Evolutionary conservation across 768 basidiomycete species (phyloP), one percentile per base, ranked within the genome.

Genomic region (Multifurca ochricompacta): DNA sequence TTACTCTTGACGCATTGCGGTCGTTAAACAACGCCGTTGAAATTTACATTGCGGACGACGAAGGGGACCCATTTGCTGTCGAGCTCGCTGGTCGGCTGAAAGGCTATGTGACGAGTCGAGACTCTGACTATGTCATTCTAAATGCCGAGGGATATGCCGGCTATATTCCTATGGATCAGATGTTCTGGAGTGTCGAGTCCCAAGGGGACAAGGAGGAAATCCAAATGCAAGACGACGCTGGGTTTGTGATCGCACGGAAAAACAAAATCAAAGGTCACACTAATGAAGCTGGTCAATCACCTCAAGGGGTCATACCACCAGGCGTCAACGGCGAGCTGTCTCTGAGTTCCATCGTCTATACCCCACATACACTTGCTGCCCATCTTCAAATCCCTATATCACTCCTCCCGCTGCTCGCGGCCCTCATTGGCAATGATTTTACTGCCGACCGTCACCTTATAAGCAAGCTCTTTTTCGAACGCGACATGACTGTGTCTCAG

Each of bases 51-150:
- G 87, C 88, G 6, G 87, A 91, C 60, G 83, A 83, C 67, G 89
- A 91, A 66, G 87, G 80, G 9, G 89, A 91, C 66, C 85, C 87
- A 3, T 89, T 80, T 61, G 82, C 85, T n/a, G 88, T 91, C 6
- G 88, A 88, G 61, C 74, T 92, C 7, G 90, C 90, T 9, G 88
- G 81, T 13, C 75, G 78, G 44, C 68, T 90, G 10, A 74, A 77
- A 8, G 90, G 79, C 31, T 91, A 84, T 60, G 87, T 92, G 42
- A 74, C 82, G 0, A 87, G 84, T 21, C 81, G 75, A 56, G 90
- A 92, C 70, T 91, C 88, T 2, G 90, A 92, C 66, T 92, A 86
- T 59, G 81, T 87, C 45, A 75, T 92, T 49, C 69, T 90, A 48
- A 87, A 87, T 62, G 72, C 81, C 11, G 85, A 84, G 31, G 85